These are phyloP conservation scores for Fusarium sp. DNA, from an alignment of 2,329 filamentous ascomycete genomes.

Conservation along the genomic window DNA sequence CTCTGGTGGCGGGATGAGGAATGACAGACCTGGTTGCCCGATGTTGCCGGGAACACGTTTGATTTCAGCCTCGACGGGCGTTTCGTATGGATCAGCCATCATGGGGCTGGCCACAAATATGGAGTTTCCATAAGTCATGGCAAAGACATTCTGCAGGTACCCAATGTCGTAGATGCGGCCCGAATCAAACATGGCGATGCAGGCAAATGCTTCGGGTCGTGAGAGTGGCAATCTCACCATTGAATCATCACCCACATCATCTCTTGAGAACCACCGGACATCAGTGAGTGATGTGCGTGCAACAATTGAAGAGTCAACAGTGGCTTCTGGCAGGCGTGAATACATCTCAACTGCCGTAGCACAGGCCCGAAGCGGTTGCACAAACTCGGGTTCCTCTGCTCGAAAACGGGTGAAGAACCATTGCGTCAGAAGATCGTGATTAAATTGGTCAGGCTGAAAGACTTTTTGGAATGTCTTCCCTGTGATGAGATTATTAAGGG, in stretches of 20 bases:
- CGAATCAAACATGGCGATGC: background rate
- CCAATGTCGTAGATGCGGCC: background rate
- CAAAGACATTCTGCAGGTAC: background rate
- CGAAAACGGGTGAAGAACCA: background rate
- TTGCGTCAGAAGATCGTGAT: background rate
- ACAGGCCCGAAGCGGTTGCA: background rate
- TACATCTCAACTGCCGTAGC: background rate
- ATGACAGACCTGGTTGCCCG: background rate
- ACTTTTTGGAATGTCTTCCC: background rate
- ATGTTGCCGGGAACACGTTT: background rate
- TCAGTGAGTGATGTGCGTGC: background rate
- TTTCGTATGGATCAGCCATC: background rate
- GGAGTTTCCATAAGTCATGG: background rate
- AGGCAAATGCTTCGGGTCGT: background rate
- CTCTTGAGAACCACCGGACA: background rate
- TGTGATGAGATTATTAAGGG: background rate
- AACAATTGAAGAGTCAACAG: background rate
- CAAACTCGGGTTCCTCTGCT: background rate
- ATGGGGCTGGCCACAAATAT: background rate
- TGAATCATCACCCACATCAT: rapidly evolving
- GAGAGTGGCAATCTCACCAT: background rate
- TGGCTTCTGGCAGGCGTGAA: background rate
- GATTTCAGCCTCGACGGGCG: background rate
- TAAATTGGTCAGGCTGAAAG: background rate
- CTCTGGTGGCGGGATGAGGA: background rate